Conservation (phyloP, 495 filamentous ascomycete species). For the Xylaria intraflava region DNA sequence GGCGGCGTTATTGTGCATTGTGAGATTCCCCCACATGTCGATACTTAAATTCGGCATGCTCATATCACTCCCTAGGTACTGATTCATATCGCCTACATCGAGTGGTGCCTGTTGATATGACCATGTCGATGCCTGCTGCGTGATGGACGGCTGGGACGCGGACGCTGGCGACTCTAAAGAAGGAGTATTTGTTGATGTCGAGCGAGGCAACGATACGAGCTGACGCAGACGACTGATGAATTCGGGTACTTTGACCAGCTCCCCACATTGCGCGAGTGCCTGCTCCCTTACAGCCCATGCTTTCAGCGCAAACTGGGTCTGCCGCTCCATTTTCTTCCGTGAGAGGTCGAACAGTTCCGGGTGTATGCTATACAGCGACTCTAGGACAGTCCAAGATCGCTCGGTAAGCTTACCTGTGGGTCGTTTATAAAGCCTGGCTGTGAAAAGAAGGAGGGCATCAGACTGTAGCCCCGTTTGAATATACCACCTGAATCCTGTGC, state of each 20-base stretch:
- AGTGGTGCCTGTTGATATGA: neutral
- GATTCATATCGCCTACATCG: slow-evolving; percentile 5
- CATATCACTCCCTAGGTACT: neutral
- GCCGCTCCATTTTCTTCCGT: slow-evolving; percentile 28
- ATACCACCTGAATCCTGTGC: slow-evolving; percentile 43
- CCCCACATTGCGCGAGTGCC: slow-evolving; percentile 8
- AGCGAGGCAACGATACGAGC: neutral
- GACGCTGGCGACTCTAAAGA: slow-evolving; percentile 1
- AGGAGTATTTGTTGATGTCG: no score
- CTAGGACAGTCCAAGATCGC: slow-evolving; percentile 39
- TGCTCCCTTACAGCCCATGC: slow-evolving; percentile 39
- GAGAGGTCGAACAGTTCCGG: slow-evolving; percentile 36
- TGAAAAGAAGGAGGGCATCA: slow-evolving; percentile 42
- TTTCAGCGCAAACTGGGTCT: slow-evolving; percentile 34
- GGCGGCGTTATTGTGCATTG: slow-evolving; percentile 1
- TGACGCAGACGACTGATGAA: slow-evolving; percentile 27
- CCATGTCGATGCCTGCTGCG: slow-evolving; percentile 6
- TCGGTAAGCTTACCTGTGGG: slow-evolving; percentile 41
- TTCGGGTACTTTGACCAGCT: slow-evolving; percentile 20
- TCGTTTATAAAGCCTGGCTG: slow-evolving; percentile 39
- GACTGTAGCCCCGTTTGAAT: slow-evolving; percentile 36
- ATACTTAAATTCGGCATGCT: neutral
- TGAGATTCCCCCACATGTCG: slow-evolving; percentile 15
- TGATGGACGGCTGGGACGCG: neutral
- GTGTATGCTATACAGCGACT: slow-evolving; percentile 30